These are phyloP conservation scores for Arctium minus DNA, from an alignment of 129 eudicot species.

Conservation along the genomic window DNA sequence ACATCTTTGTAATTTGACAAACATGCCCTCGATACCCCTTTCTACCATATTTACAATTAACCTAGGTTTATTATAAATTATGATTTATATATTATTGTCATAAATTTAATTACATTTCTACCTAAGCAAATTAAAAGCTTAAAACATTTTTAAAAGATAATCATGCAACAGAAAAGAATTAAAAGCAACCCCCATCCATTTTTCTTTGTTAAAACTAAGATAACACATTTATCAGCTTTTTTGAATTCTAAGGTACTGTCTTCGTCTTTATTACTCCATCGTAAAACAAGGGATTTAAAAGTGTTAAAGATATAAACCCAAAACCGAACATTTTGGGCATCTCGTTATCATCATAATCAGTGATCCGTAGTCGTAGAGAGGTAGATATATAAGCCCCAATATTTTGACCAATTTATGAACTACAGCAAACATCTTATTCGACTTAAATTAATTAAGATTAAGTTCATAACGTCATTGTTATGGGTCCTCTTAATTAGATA, in stretches of 20 bases:
- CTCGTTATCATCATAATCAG: background rate
- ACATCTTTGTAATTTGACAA: constrained; percentile 14
- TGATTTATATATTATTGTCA: background rate
- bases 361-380: background rate
- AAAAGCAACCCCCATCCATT: background rate
- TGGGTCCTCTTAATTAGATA: background rate
- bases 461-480: background rate
- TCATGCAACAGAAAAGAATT: background rate
- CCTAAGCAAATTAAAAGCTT: background rate
- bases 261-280: background rate
- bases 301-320: background rate
- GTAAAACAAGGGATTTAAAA: background rate
- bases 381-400: constrained; percentile 9
- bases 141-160: background rate
- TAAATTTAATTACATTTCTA: background rate
- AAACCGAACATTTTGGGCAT: background rate
- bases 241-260: background rate
- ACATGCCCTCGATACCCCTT: constrained; percentile 1
- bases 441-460: background rate
- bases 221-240: background rate
- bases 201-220: background rate
- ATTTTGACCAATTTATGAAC: background rate
- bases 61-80: background rate
- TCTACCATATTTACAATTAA: background rate
- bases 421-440: constrained; percentile 17